These are phyloP conservation scores for Phytophthora ohioensis DNA, from an alignment of 352 stramenopile genomes.

Conservation along the genomic window DNA sequence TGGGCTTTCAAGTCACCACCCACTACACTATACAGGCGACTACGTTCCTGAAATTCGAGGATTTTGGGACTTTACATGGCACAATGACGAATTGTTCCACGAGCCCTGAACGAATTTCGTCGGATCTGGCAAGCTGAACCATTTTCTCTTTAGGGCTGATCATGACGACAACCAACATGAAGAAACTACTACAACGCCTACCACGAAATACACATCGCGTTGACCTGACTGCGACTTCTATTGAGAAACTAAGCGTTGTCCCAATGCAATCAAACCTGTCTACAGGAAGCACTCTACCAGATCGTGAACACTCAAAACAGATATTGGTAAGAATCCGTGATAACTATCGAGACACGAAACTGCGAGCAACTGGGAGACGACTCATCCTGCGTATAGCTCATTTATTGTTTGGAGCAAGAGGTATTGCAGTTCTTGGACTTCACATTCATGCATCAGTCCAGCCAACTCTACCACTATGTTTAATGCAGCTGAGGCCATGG, in stretches of 20 bases:
- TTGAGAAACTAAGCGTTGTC: neutral
- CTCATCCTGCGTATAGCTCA: neutral
- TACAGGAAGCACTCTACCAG: too few relatives aligned
- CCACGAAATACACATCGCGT: conserved; percentile 9
- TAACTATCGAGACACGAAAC: too few relatives aligned
- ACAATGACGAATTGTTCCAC: conserved; percentile 40
- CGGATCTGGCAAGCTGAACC: conserved; percentile 26
- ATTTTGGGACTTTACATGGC: conserved; percentile 29
- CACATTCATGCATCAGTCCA: conserved; percentile 27
- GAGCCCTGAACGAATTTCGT: conserved; percentile 38
- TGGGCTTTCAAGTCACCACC: conserved; percentile 12
- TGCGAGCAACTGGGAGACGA: neutral
- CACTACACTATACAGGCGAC: conserved; percentile 33
- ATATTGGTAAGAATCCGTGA: too few relatives aligned
- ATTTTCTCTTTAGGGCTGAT: conserved; percentile 37
- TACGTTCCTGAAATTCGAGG: conserved; percentile 18
- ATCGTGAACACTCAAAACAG: neutral
- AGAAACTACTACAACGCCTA: conserved; percentile 24
- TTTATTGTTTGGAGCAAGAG: conserved; percentile 16
- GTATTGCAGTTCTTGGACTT: conserved; percentile 26
- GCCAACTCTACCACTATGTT: conserved; percentile 25
- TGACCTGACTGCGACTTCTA: conserved; percentile 4
- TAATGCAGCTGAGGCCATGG: conserved; percentile 45
- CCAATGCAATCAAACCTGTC: neutral
- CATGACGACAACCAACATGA: conserved; percentile 35